phyloP scores from a whole-genome alignment of 2,329 filamentous ascomycete species.

The Fulvia fulva region DNA sequence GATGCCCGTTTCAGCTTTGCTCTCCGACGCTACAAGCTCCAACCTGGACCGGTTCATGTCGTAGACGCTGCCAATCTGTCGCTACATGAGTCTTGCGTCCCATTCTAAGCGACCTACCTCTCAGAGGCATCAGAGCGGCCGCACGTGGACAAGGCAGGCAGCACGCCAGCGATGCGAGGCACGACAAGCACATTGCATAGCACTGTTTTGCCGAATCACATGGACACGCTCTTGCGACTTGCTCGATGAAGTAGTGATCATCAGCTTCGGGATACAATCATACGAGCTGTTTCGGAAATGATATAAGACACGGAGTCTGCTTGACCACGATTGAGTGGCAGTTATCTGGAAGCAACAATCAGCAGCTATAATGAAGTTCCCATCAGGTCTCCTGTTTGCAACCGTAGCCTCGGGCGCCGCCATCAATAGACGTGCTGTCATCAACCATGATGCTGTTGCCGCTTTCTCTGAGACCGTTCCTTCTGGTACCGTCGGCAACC shows the following conservation, averaged over 20 bases:
- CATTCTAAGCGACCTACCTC: neutral
- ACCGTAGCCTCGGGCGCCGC: constrained; percentile 7
- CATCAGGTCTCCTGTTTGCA: neutral
- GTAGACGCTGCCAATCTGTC: too few relatives aligned
- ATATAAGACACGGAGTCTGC: neutral
- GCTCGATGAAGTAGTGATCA: neutral
- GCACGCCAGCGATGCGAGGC: neutral
- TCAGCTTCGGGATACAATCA: neutral
- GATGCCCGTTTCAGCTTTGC: too few relatives aligned
- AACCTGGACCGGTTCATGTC: too few relatives aligned
- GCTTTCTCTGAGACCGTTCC: constrained; percentile 54
- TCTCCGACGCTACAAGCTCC: too few relatives aligned
- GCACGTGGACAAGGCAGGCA: neutral
- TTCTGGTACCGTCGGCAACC: constrained; percentile 40
- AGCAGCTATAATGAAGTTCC: neutral
- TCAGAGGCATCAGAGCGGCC: neutral
- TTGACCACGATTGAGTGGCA: neutral
- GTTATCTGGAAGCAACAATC: neutral
- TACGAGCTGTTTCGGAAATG: neutral
- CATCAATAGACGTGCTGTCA: constrained; percentile 40
- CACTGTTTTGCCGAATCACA: neutral
- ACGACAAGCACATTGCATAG: neutral
- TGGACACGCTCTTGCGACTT: neutral
- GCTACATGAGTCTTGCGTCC: too few relatives aligned
- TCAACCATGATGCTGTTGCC: constrained; percentile 47